Percentiles rank a stretch among this genome's conserved stretches.
Conservation (phyloP, 2,329 filamentous ascomycete genomes). For the Diplodia intermedia region DNA sequence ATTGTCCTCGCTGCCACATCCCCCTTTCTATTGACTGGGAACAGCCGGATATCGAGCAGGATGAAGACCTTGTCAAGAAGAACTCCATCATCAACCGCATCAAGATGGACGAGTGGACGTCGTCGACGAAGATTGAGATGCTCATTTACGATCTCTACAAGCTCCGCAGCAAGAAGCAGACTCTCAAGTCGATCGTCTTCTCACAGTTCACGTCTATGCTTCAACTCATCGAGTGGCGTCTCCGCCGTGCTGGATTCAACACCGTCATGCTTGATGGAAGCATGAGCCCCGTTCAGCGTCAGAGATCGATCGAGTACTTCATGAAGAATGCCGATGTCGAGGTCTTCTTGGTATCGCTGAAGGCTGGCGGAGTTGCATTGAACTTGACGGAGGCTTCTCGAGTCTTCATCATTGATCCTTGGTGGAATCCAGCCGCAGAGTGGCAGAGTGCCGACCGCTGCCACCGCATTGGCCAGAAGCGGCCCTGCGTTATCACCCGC, state of each 20-base stretch:
- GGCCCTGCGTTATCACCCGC: conserved; percentile 91
- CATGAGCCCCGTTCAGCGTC: conserved; percentile 93
- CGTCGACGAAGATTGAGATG: conserved; percentile 96
- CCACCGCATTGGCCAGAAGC: conserved; percentile 93
- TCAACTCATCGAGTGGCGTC: conserved; percentile 94
- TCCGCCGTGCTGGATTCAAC: conserved; percentile 94
- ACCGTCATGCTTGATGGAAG: conserved; percentile 98
- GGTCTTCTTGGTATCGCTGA: conserved; percentile 93
- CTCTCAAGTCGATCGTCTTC: conserved; percentile 96
- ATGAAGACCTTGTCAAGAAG: conserved; percentile 86
- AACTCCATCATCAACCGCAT: conserved; percentile 98
- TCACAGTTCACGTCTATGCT: conserved; percentile 98
- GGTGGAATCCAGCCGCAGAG: conserved; percentile 99
- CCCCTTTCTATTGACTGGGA: conserved; percentile 88
- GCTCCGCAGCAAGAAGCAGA: conserved; percentile 88
- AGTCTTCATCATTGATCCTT: conserved; percentile 96
- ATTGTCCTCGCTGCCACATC: conserved; percentile 93
- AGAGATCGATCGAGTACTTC: conserved; percentile 93
- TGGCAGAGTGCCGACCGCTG: conserved; percentile 91
- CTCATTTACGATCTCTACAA: conserved; percentile 93
- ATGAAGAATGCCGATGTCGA: conserved; percentile 95
- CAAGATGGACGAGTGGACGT: conserved; percentile 98
- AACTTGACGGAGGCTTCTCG: conserved; percentile 94
- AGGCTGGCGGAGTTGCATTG: conserved; percentile 92
- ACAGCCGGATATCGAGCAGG: conserved; percentile 93